These are phyloP conservation scores for Phytophthora cajani DNA, from an alignment of 352 stramenopile genomes.

Conservation along the genomic window DNA sequence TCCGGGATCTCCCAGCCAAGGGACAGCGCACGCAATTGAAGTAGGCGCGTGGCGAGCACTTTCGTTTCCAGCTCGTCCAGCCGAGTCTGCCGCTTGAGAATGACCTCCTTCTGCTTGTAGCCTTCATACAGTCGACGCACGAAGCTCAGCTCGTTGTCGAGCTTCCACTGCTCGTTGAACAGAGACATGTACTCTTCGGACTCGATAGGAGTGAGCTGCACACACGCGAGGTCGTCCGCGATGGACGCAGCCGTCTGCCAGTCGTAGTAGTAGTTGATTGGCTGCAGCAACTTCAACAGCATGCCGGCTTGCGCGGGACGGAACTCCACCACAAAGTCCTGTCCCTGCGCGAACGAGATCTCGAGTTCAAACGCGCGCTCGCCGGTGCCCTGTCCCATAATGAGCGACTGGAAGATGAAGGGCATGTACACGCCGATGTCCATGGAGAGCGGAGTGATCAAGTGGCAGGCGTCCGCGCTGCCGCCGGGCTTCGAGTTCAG, in stretches of 20 bases:
- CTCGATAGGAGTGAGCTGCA: conserved; percentile 55
- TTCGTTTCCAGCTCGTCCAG: conserved; percentile 67
- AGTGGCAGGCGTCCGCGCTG: conserved; percentile 44
- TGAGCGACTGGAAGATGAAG: conserved; percentile 66
- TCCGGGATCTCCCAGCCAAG: conserved; percentile 74
- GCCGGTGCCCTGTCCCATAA: conserved; percentile 50
- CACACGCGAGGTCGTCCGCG: conserved; percentile 66
- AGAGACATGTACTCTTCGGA: conserved; percentile 67
- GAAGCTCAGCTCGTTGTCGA: conserved; percentile 62
- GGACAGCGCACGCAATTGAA: conserved; percentile 66
- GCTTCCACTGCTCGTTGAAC: conserved; percentile 61
- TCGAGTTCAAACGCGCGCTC: conserved; percentile 60
- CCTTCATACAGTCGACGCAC: conserved; percentile 42
- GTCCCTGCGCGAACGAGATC: conserved; percentile 47
- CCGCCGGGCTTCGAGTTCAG: conserved; percentile 54
- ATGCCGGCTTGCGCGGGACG: conserved; percentile 69
- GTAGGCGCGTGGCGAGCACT: conserved; percentile 58
- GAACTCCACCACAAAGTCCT: conserved; percentile 56
- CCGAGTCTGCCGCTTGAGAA: conserved; percentile 43
- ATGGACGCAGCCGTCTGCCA: conserved; percentile 66
- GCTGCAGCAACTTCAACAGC: conserved; percentile 63
- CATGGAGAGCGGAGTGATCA: conserved; percentile 64
- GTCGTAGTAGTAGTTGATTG: conserved; percentile 71
- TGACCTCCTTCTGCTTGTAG: conserved; percentile 53
- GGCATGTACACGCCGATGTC: conserved; percentile 70